These are phyloP conservation scores for Acanthamoeba triangularis DNA, from an alignment of 208 protist genomes.

Conservation along the genomic window DNA sequence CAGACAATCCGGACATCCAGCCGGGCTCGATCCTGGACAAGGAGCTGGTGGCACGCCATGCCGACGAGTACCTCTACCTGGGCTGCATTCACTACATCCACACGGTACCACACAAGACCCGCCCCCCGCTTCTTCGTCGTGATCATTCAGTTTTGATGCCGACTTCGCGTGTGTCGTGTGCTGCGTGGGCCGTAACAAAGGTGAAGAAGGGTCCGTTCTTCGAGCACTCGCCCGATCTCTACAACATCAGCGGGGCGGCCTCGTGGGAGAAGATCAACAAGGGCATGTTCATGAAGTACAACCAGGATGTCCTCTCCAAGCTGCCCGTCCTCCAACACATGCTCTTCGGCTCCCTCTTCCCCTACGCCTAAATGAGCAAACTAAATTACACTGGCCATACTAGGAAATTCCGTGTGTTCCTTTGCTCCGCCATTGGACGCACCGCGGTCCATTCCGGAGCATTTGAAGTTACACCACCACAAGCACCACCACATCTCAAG, in stretches of 20 bases:
- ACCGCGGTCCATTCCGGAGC: too few species aligned
- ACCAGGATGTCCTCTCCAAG: conserved; percentile 83
- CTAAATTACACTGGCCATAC: too few species aligned
- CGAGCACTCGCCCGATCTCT: conserved; percentile 85
- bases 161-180: background rate
- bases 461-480: too few species aligned
- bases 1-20: conserved; percentile 44
- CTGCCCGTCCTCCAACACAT: conserved; percentile 86
- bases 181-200: background rate
- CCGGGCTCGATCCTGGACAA: conserved; percentile 43
- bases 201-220: conserved; percentile 87
- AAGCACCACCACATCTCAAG: too few species aligned
- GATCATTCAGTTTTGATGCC: too few species aligned
- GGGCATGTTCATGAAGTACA: conserved; percentile 86
- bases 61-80: conserved; percentile 84
- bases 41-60: conserved; percentile 77
- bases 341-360: conserved; percentile 74
- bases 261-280: conserved; percentile 85
- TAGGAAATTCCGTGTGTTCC: too few species aligned
- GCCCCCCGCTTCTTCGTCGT: background rate
- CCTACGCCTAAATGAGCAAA: conserved; percentile 16
- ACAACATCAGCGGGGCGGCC: conserved; percentile 80
- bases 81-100: conserved; percentile 81
- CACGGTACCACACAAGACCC: background rate
- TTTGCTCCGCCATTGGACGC: too few species aligned